Conservation (phyloP, 441 rosid species). For the Isatis lusitanica region DNA sequence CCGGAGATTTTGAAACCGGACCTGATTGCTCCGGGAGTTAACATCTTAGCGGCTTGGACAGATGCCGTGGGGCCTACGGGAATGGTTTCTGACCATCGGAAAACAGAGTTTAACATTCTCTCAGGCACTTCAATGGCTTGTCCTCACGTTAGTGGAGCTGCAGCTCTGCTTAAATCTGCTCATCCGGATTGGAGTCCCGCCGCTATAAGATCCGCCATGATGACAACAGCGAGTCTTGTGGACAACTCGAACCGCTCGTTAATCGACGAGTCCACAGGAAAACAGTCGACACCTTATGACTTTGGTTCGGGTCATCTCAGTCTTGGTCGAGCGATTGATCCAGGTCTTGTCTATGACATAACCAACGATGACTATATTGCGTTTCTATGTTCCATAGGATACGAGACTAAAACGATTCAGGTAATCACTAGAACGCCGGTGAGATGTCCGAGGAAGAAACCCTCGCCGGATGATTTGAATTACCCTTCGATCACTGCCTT, state of each 20-base stretch:
- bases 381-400: slow-evolving; percentile 3
- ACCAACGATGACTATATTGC: slow-evolving; percentile 7
- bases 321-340: slow-evolving; percentile 13
- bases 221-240: neutral
- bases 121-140: slow-evolving; percentile 16
- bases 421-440: slow-evolving; percentile 14
- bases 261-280: neutral
- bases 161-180: slow-evolving; percentile 9
- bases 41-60: slow-evolving; percentile 12
- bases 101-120: slow-evolving; percentile 13
- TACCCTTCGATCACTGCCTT: slow-evolving; percentile 75
- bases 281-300: neutral
- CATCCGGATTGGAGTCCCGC: slow-evolving; percentile 18
- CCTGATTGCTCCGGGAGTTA: slow-evolving; percentile 4
- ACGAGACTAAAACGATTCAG: neutral
- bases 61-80: slow-evolving; percentile 9
- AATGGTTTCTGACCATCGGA: neutral
- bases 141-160: slow-evolving; percentile 15
- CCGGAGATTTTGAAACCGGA: slow-evolving; percentile 11
- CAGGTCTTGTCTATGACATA: neutral
- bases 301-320: slow-evolving; percentile 16
- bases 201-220: slow-evolving; percentile 3
- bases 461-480: slow-evolving; percentile 65
- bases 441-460: slow-evolving; percentile 30
- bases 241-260: slow-evolving; percentile 16